Evolutionary conservation across 2,329 filamentous ascomycete genomes (phyloP), one percentile per base, ranked within the genome.

Genomic region (Cyanodermella asteris): DNA sequence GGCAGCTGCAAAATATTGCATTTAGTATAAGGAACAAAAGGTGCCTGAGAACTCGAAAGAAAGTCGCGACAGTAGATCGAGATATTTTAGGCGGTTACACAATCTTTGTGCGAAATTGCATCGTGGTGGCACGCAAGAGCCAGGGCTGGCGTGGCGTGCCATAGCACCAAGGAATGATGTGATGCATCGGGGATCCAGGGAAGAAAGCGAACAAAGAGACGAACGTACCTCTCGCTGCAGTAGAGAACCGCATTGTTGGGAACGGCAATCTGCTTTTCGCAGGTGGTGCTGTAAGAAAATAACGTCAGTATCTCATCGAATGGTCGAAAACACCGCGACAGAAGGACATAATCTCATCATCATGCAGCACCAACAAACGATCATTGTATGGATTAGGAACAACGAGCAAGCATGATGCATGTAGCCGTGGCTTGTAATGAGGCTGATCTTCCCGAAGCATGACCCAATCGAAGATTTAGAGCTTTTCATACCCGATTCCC

Each of bases 181-280:
- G n/a, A n/a, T n/a, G n/a, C n/a, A n/a, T n/a, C n/a, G n/a, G n/a
- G n/a, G n/a, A n/a, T n/a, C n/a, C n/a, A n/a, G n/a, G n/a, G n/a
- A n/a, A n/a, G n/a, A n/a, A n/a, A n/a, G n/a, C n/a, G n/a, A n/a
- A n/a, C n/a, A n/a, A n/a, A n/a, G n/a, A n/a, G 15, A 29, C 19
- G 25, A 18, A 42, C 53, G 41, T 54, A 70, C 64, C 58, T 59
- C 51, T 70, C 63, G 25, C 64, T 70, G 49, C 66, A 72, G 42
- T 72, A 72, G 22, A 72, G 50, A 20, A 68, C 53, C 10, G 55
- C 55, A 39, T 63, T 62, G 42, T 59, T 59, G 10, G 66, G 66
- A 16, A 60, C 56, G 26, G 64, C 57, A 37, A 72, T 71, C 47
- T 71, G 65, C 43, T 59, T 67, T 43, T 72, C 66, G 44, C 66